Conservation (phyloP, 1,284 basidiomycete species). For the Cutaneotrichosporon mucoides region DNA sequence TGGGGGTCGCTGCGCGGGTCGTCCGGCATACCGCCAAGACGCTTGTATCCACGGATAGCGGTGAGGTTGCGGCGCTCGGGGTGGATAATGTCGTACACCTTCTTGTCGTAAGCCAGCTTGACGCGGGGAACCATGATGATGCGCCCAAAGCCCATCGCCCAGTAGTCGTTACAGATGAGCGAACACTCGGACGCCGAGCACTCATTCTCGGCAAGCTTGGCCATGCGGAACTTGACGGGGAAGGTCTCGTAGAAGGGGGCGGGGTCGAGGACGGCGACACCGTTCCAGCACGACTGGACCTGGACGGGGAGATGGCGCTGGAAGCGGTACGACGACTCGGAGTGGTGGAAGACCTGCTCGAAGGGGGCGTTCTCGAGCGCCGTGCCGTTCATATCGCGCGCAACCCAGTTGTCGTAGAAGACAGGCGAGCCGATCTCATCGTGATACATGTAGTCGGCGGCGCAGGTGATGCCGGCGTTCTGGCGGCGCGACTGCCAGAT, state of each 20-base stretch:
- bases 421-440: constrained; percentile 85
- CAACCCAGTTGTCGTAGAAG: constrained; percentile 98
- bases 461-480: constrained; percentile 94
- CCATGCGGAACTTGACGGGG: constrained; percentile 90
- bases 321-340: constrained; percentile 69
- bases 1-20: constrained; percentile 91
- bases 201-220: constrained; percentile 68
- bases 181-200: constrained; percentile 91
- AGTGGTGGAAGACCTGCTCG: constrained; percentile 83
- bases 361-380: constrained; percentile 95
- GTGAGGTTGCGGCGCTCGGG: constrained; percentile 80
- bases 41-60: constrained; percentile 84
- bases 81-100: constrained; percentile 89
- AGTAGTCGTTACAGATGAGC: constrained; percentile 87
- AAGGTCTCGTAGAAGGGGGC: constrained; percentile 85
- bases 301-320: constrained; percentile 86
- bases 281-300: constrained; percentile 96
- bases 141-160: constrained; percentile 84
- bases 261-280: constrained; percentile 86
- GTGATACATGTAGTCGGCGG: constrained; percentile 96
- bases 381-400: constrained; percentile 92
- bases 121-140: constrained; percentile 96
- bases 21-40: constrained; percentile 85
- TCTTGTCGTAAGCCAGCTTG: constrained; percentile 89
- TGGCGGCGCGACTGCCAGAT: constrained; percentile 87